Evolutionary conservation across 768 basidiomycete species (phyloP).

Genomic region (Sporobolomyces roseus): DNA sequence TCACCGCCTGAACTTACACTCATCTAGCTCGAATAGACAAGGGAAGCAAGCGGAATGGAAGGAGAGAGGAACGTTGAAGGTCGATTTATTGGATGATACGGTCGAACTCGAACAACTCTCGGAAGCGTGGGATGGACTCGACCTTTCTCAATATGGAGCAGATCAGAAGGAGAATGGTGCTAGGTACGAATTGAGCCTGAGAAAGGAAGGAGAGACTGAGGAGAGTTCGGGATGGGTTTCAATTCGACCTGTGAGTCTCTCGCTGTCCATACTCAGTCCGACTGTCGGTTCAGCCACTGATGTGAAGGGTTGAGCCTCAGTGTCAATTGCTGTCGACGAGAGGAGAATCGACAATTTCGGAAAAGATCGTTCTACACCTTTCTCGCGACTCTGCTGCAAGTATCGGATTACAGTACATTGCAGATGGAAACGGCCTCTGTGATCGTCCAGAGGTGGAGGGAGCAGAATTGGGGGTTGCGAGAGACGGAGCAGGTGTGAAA

Average conservation of each 20-base stretch:
- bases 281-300: no score
- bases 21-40: not conserved
- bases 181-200: no score
- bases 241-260: slow-evolving; percentile 13
- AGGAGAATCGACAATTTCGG: not conserved
- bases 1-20: slow-evolving; percentile 3
- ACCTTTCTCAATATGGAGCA: not conserved
- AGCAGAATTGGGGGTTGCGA: not conserved
- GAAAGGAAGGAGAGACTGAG: no score
- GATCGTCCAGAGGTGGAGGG: not conserved
- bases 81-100: not conserved
- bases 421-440: not conserved
- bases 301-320: no score
- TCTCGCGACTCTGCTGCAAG: not conserved
- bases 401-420: not conserved
- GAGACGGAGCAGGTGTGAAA: not conserved
- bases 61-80: not conserved
- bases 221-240: not conserved
- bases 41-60: not conserved
- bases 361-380: slow-evolving; percentile 13
- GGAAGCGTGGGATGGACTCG: not conserved
- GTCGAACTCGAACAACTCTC: not conserved
- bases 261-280: no score
- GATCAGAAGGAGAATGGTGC: not conserved
- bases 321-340: slow-evolving; percentile 13